Evolutionary conservation across 2,329 filamentous ascomycete species (phyloP).

Genomic region (Penicillium sp.): DNA sequence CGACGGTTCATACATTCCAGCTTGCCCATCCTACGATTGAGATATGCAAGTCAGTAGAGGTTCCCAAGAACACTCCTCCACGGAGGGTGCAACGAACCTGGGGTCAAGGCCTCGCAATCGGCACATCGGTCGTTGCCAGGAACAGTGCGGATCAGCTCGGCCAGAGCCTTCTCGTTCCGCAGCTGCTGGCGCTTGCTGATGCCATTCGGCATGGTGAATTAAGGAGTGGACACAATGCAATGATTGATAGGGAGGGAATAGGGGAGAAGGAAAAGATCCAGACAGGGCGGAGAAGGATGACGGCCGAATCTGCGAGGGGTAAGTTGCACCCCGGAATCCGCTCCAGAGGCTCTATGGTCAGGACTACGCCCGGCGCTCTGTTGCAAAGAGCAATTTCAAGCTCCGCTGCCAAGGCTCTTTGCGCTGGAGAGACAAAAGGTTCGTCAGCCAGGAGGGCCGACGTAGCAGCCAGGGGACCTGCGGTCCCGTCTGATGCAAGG

Average conservation of each 20-base stretch:
- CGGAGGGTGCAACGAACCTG: slow-evolving; percentile 60
- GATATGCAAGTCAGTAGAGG: slow-evolving; percentile 6
- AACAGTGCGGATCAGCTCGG: slow-evolving; percentile 80
- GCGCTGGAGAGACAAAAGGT: no score
- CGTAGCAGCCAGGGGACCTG: no score
- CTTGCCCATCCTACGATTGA: slow-evolving; percentile 77
- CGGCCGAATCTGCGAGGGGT: slow-evolving; percentile 12
- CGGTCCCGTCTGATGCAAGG: no score
- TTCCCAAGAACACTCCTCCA: slow-evolving; percentile 4
- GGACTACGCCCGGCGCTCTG: not conserved
- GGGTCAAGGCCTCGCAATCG: slow-evolving; percentile 87
- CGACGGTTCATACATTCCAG: slow-evolving; percentile 76
- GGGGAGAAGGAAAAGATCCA: slow-evolving; percentile 12
- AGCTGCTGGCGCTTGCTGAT: slow-evolving; percentile 96
- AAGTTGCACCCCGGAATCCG: slow-evolving; percentile 2
- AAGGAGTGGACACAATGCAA: slow-evolving; percentile 22
- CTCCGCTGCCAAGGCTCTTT: no score
- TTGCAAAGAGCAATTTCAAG: no score
- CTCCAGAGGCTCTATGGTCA: not conserved
- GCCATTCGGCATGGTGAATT: slow-evolving; percentile 61
- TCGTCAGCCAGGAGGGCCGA: no score
- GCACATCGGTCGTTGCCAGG: slow-evolving; percentile 92
- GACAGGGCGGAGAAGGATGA: slow-evolving; percentile 10
- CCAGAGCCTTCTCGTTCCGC: slow-evolving; percentile 88
- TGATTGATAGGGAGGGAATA: slow-evolving; percentile 11